A percentile compares a stretch with the other conserved stretches of the same genome.
These are phyloP conservation scores for Vinca minor DNA, from an alignment of 257 asterid species.

Conservation along the genomic window DNA sequence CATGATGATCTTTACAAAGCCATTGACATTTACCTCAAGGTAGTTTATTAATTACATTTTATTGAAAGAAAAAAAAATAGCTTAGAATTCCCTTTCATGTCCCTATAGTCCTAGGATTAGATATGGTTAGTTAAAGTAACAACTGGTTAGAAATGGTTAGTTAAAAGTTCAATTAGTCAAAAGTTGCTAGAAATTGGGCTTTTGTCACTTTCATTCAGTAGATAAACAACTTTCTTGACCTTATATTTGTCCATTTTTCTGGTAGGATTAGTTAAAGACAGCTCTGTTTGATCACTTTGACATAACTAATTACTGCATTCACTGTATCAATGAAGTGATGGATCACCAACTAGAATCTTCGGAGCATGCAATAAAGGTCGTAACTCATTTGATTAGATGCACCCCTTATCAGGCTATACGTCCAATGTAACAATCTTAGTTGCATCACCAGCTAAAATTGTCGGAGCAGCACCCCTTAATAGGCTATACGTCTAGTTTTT, in stretches of 20 bases:
- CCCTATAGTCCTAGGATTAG: neutral
- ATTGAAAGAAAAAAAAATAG: too few relatives aligned
- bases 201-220: conserved; percentile 14
- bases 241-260: conserved; percentile 5
- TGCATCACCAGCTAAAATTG: too few relatives aligned
- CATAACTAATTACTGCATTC: neutral
- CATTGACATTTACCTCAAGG: conserved; percentile 81
- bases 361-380: too few relatives aligned
- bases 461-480: too few relatives aligned
- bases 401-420: too few relatives aligned
- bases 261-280: conserved; percentile 4
- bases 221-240: conserved; percentile 28
- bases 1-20: conserved; percentile 91
- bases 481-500: too few relatives aligned
- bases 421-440: too few relatives aligned
- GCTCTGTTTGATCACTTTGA: neutral
- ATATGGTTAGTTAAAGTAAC: neutral
- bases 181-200: conserved; percentile 13
- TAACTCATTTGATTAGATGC: too few relatives aligned
- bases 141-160: neutral
- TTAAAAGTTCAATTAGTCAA: neutral
- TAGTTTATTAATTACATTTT: conserved; percentile 12
- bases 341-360: too few relatives aligned
- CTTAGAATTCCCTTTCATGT: neutral
- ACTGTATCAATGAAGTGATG: neutral